Base-by-base conservation (phyloP, 352 stramenopile genomes). In the Phytopythium boreale region DNA sequence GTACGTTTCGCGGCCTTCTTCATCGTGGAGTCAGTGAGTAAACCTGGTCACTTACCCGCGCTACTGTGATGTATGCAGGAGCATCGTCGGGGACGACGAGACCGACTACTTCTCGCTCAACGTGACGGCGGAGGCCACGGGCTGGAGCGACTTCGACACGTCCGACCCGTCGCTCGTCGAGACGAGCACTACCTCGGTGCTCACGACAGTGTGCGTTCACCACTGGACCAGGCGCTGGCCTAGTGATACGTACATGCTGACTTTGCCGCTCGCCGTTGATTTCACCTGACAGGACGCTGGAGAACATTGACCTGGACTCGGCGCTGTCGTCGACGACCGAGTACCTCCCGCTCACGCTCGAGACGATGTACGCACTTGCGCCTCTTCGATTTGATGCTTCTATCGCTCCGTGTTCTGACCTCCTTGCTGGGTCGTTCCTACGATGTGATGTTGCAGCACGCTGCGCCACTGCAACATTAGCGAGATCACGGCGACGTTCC, bases 391-490 rank as follows among this genome's bases (percentile, higher is more conserved):
- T 20, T 15, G 27, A 5, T 49, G 20, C 9, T 3, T 19, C 24
- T 3, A 50, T 8, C 15, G 41, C 41, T 27, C 43, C 5, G 36
- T 19, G 39, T 20, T 9, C 46, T 53, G 0, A 53, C n/a, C 11
- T 31, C 2, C 2, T 31, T 34, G 10, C 22, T 20, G 0, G n/a
- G 44, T 22, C 10, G n/a, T n/a, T 29, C n/a, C n/a, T n/a, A n/a
- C n/a, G 17, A 12, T 24, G 1, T 8, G 0, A 2, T 24, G 11
- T 4, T 68, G 5, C 52, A 84, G 75, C 29, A 70, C 60, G 2
- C 61, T 82, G 27, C 71, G 76, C 12, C 70, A 73, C 27, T 79
- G 74, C 58, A 82, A 80, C 62, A 76, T 84, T 46, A 75, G 71
- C 50, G 49, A 66, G 34, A 69, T 84, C 44, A 80, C 71, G 34